A percentile compares a stretch with the other conserved stretches of the same genome.
These are phyloP conservation scores for Teunomyces cretensis DNA, from an alignment of 805 yeast species.

Conservation along the genomic window DNA sequence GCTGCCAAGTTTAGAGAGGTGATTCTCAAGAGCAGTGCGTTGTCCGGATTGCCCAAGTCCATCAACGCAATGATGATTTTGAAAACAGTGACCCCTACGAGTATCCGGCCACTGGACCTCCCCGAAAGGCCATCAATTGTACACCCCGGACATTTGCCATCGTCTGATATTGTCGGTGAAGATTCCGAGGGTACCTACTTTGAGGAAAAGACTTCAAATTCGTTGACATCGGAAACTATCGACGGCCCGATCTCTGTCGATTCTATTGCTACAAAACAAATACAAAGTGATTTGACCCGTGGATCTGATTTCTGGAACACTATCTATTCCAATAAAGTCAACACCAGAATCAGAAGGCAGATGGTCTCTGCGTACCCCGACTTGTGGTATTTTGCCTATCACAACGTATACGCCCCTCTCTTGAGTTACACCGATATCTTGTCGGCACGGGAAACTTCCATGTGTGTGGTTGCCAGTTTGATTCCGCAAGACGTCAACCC, in stretches of 20 bases:
- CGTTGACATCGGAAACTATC: slow-evolving; percentile 25
- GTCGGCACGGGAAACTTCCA: slow-evolving; percentile 66
- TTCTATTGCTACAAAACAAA: slow-evolving; percentile 27
- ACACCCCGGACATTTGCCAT: slow-evolving; percentile 33
- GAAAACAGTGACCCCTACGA: slow-evolving; percentile 62
- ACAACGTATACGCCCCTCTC: slow-evolving; percentile 75
- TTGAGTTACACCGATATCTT: slow-evolving; percentile 67
- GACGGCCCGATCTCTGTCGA: slow-evolving; percentile 40
- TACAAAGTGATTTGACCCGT: slow-evolving; percentile 32
- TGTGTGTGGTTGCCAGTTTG: slow-evolving; percentile 74
- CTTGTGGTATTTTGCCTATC: slow-evolving; percentile 69
- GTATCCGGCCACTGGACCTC: slow-evolving; percentile 20
- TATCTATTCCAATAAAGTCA: slow-evolving; percentile 70
- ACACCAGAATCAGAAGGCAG: slow-evolving; percentile 64
- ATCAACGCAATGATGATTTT: slow-evolving; percentile 74
- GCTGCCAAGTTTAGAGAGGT: slow-evolving; percentile 72
- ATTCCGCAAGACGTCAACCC: slow-evolving; percentile 94
- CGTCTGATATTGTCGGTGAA: slow-evolving; percentile 39
- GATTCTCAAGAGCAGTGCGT: slow-evolving; percentile 71
- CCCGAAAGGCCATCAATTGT: slow-evolving; percentile 31
- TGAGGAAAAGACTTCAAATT: slow-evolving; percentile 14
- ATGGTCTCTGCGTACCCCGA: slow-evolving; percentile 80
- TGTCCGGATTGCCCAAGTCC: slow-evolving; percentile 81
- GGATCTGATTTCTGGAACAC: slow-evolving; percentile 72
- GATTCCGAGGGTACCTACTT: slow-evolving; percentile 39